These are phyloP conservation scores for Globisporangium paroecandrum DNA, from an alignment of 352 stramenopile genomes.

Conservation along the genomic window DNA sequence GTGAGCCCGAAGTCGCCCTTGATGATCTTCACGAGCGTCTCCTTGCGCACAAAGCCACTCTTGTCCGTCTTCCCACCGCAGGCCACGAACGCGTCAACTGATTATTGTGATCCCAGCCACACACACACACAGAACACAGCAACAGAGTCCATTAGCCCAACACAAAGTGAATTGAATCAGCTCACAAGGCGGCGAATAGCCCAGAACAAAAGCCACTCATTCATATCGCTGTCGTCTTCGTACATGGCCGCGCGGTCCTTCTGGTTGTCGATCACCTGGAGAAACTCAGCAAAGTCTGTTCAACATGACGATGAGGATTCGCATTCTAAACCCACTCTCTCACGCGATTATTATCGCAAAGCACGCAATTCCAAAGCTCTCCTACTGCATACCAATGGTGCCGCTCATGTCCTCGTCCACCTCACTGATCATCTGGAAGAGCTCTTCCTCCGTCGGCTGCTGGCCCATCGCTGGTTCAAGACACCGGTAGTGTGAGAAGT, in stretches of 20 bases:
- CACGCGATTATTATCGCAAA: not conserved
- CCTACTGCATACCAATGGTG: slow-evolving; percentile 68
- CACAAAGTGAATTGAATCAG: not conserved
- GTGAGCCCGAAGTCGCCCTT: slow-evolving; percentile 95
- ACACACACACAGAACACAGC: not conserved
- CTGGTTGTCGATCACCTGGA: slow-evolving; percentile 98
- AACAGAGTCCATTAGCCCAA: not conserved
- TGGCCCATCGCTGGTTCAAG: slow-evolving; percentile 90
- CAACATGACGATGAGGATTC: not conserved
- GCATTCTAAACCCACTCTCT: not conserved
- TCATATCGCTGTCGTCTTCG: slow-evolving; percentile 97
- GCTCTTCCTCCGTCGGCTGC: slow-evolving; percentile 96
- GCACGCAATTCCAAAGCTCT: not conserved
- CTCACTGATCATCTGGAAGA: slow-evolving; percentile 96
- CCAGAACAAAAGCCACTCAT: slow-evolving; percentile 24
- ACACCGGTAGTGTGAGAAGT: too few relatives aligned
- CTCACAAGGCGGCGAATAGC: not conserved
- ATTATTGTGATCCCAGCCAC: not conserved
- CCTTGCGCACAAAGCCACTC: slow-evolving; percentile 87
- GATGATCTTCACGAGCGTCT: slow-evolving; percentile 93
- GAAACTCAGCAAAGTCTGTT: slow-evolving; percentile 96
- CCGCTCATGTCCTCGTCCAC: slow-evolving; percentile 92
- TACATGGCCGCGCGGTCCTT: slow-evolving; percentile 94
- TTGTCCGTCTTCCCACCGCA: slow-evolving; percentile 94
- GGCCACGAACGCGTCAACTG: slow-evolving; percentile 95